Evolutionary conservation across 179 eudicot species (phyloP).

Genomic region (Beta macrorhiza): DNA sequence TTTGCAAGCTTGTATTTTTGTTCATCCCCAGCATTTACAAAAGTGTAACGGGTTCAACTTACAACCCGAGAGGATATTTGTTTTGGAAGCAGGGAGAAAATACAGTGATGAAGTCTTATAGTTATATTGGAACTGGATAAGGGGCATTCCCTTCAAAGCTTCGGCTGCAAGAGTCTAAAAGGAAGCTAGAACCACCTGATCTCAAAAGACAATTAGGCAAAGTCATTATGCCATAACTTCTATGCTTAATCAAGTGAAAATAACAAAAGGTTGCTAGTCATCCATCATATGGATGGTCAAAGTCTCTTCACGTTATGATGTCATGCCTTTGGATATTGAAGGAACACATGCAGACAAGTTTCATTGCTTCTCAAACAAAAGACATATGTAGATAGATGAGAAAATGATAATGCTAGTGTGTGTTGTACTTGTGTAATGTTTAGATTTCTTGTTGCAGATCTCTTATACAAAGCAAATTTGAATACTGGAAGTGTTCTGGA

Average conservation of each 20-base stretch:
- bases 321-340: not conserved
- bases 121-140: not conserved
- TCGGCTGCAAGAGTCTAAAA: not conserved
- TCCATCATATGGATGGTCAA: not conserved
- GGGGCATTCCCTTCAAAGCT: not conserved
- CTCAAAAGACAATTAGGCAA: not conserved
- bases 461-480: conserved; percentile 85
- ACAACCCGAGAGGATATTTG: not conserved
- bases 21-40: too few relatives aligned
- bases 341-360: not conserved
- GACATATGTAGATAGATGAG: not conserved
- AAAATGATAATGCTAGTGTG: not conserved
- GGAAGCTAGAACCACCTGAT: not conserved
- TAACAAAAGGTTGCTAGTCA: not conserved
- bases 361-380: not conserved
- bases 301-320: not conserved
- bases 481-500: conserved; percentile 96
- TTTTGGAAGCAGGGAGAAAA: not conserved
- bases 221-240: not conserved
- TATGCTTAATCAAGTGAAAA: not conserved
- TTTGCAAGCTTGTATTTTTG: not conserved
- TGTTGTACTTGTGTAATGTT: not conserved
- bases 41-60: not conserved
- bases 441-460: conserved; percentile 50
- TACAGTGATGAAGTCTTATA: not conserved